Evolutionary conservation across 2,329 filamentous ascomycete species (phyloP).

Genomic region (Cladosporium sp.): DNA sequence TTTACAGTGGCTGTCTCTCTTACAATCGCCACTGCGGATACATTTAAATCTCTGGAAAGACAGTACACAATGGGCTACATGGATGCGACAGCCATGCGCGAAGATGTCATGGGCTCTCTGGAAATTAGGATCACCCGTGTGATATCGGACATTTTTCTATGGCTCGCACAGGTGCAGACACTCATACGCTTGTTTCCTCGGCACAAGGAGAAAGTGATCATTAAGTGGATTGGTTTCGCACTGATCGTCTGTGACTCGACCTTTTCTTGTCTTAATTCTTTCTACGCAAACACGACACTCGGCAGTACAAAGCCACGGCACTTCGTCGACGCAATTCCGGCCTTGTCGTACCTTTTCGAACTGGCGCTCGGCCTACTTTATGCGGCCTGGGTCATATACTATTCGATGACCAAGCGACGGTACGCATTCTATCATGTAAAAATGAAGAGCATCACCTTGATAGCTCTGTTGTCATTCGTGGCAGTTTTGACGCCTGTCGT

Average conservation of each 20-base stretch:
- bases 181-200: conserved; percentile 92
- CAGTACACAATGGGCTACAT: conserved; percentile 79
- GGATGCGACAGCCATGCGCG: conserved; percentile 71
- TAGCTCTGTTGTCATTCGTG: conserved; percentile 72
- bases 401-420: conserved; percentile 82
- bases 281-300: conserved; percentile 52
- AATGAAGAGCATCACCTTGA: conserved; percentile 83
- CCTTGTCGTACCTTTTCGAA: conserved; percentile 85
- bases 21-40: conserved; percentile 89
- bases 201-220: conserved; percentile 95
- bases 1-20: conserved; percentile 71
- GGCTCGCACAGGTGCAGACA: conserved; percentile 96
- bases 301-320: conserved; percentile 59
- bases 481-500: conserved; percentile 86
- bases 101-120: conserved; percentile 74
- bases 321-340: conserved; percentile 87
- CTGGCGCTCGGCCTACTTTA: conserved; percentile 82
- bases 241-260: conserved; percentile 86
- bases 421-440: conserved; percentile 87
- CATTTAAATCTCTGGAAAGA: conserved; percentile 74
- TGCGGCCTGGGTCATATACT: conserved; percentile 91
- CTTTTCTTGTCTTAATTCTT: conserved; percentile 89
- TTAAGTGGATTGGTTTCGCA: conserved; percentile 97
- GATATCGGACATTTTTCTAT: conserved; percentile 92
- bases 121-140: conserved; percentile 87